phyloP scores from a whole-genome alignment of 2,329 filamentous ascomycete species.

The Alternaria brassicicola region DNA sequence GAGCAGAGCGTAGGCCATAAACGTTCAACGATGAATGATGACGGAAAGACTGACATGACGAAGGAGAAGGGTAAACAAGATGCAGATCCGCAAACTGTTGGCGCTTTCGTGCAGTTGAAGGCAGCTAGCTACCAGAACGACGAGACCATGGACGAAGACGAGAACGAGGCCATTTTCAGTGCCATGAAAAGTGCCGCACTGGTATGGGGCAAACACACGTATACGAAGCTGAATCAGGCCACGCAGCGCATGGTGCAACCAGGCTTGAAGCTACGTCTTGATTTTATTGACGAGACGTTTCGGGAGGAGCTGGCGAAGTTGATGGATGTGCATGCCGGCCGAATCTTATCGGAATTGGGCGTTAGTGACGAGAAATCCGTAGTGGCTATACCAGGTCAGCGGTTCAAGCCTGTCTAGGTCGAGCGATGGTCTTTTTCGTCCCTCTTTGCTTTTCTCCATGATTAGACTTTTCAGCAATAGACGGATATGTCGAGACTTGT shows the following conservation, averaged over 20 bases:
- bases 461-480: not conserved
- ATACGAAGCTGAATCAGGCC: slow-evolving; percentile 1
- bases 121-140: slow-evolving; percentile 3
- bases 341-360: not conserved
- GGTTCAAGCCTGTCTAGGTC: not conserved
- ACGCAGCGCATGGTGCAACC: slow-evolving; percentile 4
- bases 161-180: slow-evolving; percentile 13
- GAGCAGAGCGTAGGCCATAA: not conserved
- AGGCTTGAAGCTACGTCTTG: slow-evolving; percentile 24
- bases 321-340: slow-evolving; percentile 5
- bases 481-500: not conserved
- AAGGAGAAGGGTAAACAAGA: not conserved
- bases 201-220: slow-evolving; percentile 15
- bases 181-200: slow-evolving; percentile 18
- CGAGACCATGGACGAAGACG: slow-evolving; percentile 17
- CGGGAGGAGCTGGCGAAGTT: slow-evolving; percentile 9
- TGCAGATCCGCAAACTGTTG: slow-evolving; percentile 6
- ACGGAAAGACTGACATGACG: not conserved
- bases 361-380: not conserved
- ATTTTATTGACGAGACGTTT: slow-evolving; percentile 12
- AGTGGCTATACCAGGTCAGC: not conserved
- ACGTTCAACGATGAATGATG: not conserved
- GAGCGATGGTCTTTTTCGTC: not conserved
- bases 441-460: not conserved
- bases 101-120: slow-evolving; percentile 10